A percentile compares a stretch with the other conserved stretches of the same genome.
Evolutionary conservation across 495 filamentous ascomycete species (phyloP).

Genomic region (Neurospora sp.): DNA sequence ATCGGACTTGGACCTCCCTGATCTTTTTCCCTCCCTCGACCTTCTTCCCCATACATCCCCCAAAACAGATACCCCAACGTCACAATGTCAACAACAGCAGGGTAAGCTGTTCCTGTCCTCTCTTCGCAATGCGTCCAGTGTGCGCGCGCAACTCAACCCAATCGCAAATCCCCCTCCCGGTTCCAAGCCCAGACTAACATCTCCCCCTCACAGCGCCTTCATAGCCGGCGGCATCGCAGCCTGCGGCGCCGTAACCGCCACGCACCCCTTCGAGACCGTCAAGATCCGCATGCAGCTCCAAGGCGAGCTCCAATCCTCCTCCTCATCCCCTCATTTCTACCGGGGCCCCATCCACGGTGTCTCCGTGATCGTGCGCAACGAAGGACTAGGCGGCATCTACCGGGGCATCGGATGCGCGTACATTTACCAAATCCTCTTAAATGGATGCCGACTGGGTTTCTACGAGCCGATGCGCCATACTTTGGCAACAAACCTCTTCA

Average conservation of each 20-base stretch:
- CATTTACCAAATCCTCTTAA: conserved; percentile 92
- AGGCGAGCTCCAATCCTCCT: conserved; percentile 84
- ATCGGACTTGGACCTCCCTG: not conserved
- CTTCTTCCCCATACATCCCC: not conserved
- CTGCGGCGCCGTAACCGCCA: conserved; percentile 94
- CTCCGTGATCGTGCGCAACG: conserved; percentile 81
- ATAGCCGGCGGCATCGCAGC: conserved; percentile 93
- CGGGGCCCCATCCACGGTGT: conserved; percentile 89
- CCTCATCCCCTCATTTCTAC: conserved; percentile 76
- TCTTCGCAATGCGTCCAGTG: not conserved
- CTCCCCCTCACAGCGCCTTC: conserved; percentile 48
- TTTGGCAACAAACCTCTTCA: conserved; percentile 55
- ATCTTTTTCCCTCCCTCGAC: not conserved
- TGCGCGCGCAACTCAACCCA: not conserved
- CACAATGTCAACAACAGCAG: conserved; percentile 38
- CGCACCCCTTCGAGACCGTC: conserved; percentile 96
- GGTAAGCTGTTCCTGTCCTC: conserved; percentile 20
- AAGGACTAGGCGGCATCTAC: conserved; percentile 77
- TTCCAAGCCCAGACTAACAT: conserved; percentile 11
- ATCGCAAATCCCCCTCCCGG: not conserved
- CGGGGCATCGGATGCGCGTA: conserved; percentile 89
- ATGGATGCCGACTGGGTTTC: conserved; percentile 93
- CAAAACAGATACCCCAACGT: not conserved
- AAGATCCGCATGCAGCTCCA: conserved; percentile 98
- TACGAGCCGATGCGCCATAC: conserved; percentile 83